Conservation (phyloP, 768 basidiomycete genomes). For the Pleurotus citrinopileatus region DNA sequence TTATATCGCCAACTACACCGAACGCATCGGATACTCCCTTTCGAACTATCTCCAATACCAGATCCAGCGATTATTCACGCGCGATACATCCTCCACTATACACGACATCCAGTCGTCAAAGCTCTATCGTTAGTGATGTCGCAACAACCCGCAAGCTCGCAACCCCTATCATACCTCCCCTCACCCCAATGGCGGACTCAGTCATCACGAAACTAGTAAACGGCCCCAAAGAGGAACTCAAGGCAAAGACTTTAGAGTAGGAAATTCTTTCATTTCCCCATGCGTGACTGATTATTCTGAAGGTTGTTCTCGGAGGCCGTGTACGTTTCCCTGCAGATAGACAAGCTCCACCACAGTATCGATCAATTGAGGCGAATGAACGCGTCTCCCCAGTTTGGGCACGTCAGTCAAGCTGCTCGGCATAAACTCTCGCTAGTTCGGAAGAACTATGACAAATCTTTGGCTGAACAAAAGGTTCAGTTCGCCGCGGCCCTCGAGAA, state of each 20-base stretch:
- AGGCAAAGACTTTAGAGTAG: not conserved
- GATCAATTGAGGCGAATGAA: not conserved
- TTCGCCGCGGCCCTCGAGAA: not conserved
- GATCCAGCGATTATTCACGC: not conserved
- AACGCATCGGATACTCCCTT: not conserved
- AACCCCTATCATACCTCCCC: not conserved
- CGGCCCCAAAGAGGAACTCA: not conserved
- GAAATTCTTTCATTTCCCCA: not conserved
- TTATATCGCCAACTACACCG: not conserved
- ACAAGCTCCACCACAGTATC: not conserved
- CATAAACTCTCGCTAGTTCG: not conserved
- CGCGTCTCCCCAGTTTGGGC: not conserved
- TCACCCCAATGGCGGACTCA: not conserved
- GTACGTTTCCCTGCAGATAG: not conserved
- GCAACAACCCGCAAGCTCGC: not conserved
- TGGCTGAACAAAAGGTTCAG: not conserved
- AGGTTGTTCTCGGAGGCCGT: not conserved
- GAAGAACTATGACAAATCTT: not conserved
- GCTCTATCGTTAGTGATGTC: not conserved
- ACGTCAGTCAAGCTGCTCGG: not conserved
- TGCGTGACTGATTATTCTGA: not conserved
- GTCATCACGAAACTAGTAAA: not conserved
- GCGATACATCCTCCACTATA: not conserved
- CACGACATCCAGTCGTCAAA: not conserved
- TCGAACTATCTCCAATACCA: too few species aligned